Evolutionary conservation across 2,329 filamentous ascomycete genomes (phyloP), one percentile per base, ranked within the genome.

Genomic region (Ascosphaera apis): DNA sequence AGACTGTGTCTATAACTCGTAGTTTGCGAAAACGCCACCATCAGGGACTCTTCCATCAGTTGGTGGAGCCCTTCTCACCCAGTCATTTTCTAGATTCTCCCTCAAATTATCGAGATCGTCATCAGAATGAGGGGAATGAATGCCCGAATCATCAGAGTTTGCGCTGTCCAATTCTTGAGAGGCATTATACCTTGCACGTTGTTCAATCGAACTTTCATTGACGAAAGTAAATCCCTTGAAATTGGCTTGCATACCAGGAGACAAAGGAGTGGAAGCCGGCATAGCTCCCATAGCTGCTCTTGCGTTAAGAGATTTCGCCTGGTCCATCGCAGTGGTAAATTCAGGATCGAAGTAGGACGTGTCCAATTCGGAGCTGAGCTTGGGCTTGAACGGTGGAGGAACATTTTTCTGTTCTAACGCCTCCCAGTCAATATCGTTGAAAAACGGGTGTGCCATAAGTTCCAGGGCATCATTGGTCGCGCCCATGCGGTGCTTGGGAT

Each of bases 211-310:
- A 49, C 81, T 93, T 58, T 95, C 86, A 47, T 95, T 88, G n/a
- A 95, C 88, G 53, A 91, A 98, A 0, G 88, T 98, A 56, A 98
- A 98, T 23, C 88, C 88, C 49, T 88, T 81, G 63, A 98, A 98
- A 51, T 95, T 93, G 42, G 86, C 88, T 57, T 98, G 88, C 58
- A 93, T 84, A 2, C 82, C 91, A 0, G 88, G 88, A 11, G 83
- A 92, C 16, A 98, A 63, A 0, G 88, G 88, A 0, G 88, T 98
- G 11, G 81, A 91, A 5, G 82, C 80, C 4, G 80, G 76, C 50
- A 88, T 80, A 12, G 86, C 82, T 35, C 95, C 56, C 5, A 81
- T 81, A 11, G 82, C 81, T 3, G 88, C 86, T 39, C 86, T 75
- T 47, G 88, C 81, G 50, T 95, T 95, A 39, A 95, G 65, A 1